These are phyloP conservation scores for Metarhizium brunneum DNA, from an alignment of 2,329 filamentous ascomycete genomes.

Conservation along the genomic window DNA sequence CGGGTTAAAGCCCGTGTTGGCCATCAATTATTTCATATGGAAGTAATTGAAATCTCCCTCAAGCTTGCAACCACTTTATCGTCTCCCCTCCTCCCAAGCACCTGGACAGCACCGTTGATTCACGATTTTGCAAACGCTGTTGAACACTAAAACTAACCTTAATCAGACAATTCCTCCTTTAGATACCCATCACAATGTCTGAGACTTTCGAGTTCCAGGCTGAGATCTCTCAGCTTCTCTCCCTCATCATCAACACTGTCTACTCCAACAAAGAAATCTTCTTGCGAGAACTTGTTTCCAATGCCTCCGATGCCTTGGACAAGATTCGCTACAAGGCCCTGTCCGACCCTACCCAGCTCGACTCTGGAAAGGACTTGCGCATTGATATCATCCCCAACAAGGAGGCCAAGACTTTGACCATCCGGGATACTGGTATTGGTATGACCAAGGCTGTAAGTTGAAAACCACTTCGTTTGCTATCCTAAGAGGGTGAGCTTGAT, in stretches of 20 bases:
- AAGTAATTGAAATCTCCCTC: neutral
- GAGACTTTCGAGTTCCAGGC: slow-evolving; percentile 99
- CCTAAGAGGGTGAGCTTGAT: neutral
- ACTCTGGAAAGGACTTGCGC: slow-evolving; percentile 93
- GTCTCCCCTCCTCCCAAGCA: neutral
- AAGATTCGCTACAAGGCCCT: slow-evolving; percentile 99
- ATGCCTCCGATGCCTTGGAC: slow-evolving; percentile 97
- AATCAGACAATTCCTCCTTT: slow-evolving; percentile 16
- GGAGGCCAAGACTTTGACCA: slow-evolving; percentile 94
- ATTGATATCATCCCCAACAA: slow-evolving; percentile 99
- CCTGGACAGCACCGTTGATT: neutral
- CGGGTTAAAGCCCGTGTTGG: too few species aligned
- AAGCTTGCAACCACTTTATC: neutral
- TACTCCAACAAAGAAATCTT: slow-evolving; percentile 99
- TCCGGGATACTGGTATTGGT: slow-evolving; percentile 97
- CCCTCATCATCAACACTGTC: slow-evolving; percentile 99
- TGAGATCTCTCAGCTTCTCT: slow-evolving; percentile 99
- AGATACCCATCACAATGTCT: slow-evolving; percentile 60
- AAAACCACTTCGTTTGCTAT: neutral
- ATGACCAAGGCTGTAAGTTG: slow-evolving; percentile 97
- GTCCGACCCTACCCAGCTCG: slow-evolving; percentile 94
- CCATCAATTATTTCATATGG: too few species aligned
- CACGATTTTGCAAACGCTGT: neutral
- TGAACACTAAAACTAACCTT: slow-evolving; percentile 1
- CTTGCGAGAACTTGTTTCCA: slow-evolving; percentile 96